Evolutionary conservation across 2,329 filamentous ascomycete species (phyloP).

Genomic region (Fusarium coffeatum): DNA sequence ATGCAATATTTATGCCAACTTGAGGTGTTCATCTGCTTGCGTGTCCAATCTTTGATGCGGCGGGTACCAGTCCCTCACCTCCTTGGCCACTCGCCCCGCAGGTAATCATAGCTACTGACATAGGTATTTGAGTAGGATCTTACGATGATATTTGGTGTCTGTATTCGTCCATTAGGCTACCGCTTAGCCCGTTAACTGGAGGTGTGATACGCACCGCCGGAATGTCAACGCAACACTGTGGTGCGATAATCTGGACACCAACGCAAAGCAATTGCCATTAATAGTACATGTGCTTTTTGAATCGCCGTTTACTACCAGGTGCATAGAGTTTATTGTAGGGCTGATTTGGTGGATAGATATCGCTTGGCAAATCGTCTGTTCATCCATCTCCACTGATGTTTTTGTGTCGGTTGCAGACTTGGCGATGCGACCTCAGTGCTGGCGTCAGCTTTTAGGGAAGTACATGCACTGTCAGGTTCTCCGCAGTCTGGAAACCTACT

Average conservation of each 20-base stretch:
- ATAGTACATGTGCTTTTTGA: background rate
- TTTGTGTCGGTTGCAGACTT: background rate
- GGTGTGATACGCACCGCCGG: background rate
- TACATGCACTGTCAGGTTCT: background rate
- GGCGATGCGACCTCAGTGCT: background rate
- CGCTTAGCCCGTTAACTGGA: background rate
- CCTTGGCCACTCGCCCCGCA: background rate
- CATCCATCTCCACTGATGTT: background rate
- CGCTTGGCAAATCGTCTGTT: conserved; percentile 4
- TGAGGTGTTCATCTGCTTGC: background rate
- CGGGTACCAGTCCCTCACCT: background rate
- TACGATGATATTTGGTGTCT: background rate
- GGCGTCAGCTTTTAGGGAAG: background rate
- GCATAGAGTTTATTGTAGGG: background rate
- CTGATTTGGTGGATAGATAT: conserved; percentile 7
- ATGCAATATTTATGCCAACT: no score
- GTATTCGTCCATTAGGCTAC: background rate
- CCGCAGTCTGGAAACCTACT: background rate
- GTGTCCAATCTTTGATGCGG: background rate
- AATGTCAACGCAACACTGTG: background rate
- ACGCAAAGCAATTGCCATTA: background rate
- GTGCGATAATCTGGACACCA: background rate
- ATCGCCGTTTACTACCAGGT: background rate
- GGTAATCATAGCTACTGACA: background rate
- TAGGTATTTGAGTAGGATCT: background rate